Conservation (phyloP, 2,329 filamentous ascomycete species). For the Phialophora macrospora region DNA sequence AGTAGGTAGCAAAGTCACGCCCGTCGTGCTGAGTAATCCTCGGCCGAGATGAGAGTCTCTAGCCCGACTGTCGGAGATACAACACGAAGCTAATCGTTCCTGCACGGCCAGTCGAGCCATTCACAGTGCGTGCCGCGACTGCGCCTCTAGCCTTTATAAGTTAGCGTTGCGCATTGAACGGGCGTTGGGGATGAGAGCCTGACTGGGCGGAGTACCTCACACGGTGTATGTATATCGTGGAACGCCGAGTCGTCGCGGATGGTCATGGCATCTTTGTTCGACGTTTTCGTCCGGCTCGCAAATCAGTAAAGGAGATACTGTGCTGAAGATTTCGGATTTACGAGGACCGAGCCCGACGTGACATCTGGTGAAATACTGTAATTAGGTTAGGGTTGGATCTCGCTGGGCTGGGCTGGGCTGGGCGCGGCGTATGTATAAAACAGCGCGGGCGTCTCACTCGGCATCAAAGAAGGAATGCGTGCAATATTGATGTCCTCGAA, state of each 20-base stretch:
- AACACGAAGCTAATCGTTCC: no score
- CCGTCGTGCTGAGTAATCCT: background rate
- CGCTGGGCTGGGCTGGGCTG: no score
- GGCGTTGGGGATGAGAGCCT: background rate
- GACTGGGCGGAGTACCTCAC: no score
- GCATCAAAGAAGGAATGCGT: no score
- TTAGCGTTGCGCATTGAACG: background rate
- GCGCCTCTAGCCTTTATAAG: background rate
- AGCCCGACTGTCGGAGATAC: no score
- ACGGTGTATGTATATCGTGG: background rate
- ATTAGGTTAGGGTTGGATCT: no score
- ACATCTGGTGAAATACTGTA: no score
- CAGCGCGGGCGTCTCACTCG: no score
- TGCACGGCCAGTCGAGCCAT: background rate
- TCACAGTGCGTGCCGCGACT: background rate
- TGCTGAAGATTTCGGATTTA: background rate
- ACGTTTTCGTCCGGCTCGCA: background rate
- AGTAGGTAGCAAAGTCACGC: no score
- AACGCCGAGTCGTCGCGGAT: no score
- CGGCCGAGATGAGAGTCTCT: background rate
- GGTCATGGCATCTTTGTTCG: background rate
- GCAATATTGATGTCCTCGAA: no score
- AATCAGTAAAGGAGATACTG: background rate
- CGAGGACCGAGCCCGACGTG: background rate
- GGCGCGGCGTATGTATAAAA: background rate